Conservation (phyloP, 495 filamentous ascomycete genomes). For the Xylaria sp. region DNA sequence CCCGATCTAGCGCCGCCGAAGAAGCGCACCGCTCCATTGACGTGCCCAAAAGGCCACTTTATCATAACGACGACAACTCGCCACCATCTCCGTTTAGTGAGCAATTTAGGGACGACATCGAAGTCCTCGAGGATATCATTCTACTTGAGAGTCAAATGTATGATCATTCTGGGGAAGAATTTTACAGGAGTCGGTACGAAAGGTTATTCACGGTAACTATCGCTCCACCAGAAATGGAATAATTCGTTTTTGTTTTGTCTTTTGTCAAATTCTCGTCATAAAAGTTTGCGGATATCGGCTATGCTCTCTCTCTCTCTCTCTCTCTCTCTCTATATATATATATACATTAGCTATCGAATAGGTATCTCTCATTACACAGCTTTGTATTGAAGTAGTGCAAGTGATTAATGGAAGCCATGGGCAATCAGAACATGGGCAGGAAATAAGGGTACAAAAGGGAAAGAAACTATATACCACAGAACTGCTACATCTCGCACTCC, state of each 20-base stretch:
- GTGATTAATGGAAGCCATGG: too few relatives aligned
- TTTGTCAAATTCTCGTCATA: not conserved
- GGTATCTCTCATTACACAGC: not conserved
- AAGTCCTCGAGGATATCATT: not conserved
- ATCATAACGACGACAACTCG: not conserved
- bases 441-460: too few relatives aligned
- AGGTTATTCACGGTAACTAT: not conserved
- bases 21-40: slow-evolving; percentile 9
- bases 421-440: too few relatives aligned
- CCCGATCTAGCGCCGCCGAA: not conserved
- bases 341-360: not conserved
- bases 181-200: not conserved
- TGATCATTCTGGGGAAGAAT: too few relatives aligned
- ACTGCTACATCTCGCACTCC: too few relatives aligned
- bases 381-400: too few relatives aligned
- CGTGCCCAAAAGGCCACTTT: not conserved
- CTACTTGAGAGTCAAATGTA: not conserved
- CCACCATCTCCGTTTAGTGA: slow-evolving; percentile 12
- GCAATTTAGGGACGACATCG: slow-evolving; percentile 12
- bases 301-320: not conserved
- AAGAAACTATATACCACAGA: too few relatives aligned
- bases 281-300: not conserved
- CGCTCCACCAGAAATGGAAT: not conserved
- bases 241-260: not conserved
- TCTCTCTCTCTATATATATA: too few relatives aligned